Evolutionary conservation across 768 basidiomycete species (phyloP).

Genomic region (Mrakia frigida): DNA sequence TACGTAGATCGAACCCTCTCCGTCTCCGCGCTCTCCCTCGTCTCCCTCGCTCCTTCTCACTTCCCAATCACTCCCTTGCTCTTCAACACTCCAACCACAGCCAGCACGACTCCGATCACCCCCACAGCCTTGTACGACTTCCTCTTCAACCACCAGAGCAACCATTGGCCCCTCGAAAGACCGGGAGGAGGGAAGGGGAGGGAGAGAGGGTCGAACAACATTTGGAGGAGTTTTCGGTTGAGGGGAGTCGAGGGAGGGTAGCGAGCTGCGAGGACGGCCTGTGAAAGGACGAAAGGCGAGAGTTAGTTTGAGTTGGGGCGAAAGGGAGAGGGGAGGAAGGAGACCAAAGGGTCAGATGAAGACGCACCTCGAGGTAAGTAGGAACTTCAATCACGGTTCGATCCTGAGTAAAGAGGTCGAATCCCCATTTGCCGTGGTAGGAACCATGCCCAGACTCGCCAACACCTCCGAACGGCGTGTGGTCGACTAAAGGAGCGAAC

Average conservation of each 20-base stretch:
- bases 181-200: slow-evolving; percentile 9
- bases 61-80: neutral
- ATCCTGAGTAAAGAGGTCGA: slow-evolving; percentile 28
- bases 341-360: neutral
- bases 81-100: neutral
- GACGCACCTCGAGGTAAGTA: slow-evolving; percentile 3
- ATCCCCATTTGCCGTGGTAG: slow-evolving; percentile 28
- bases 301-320: no score
- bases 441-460: slow-evolving; percentile 26
- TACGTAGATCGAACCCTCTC: neutral
- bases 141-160: slow-evolving; percentile 15
- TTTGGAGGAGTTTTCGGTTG: neutral
- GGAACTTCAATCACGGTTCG: slow-evolving; percentile 16
- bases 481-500: neutral
- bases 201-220: neutral
- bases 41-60: neutral
- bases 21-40: neutral
- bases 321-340: neutral
- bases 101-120: neutral
- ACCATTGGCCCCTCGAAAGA: neutral
- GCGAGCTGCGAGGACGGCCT: slow-evolving; percentile 13
- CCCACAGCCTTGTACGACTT: slow-evolving; percentile 11
- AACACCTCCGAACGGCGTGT: slow-evolving; percentile 25
- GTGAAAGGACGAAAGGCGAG: neutral
- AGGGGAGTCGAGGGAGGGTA: slow-evolving; percentile 20